Evolutionary conservation across 495 filamentous ascomycete species (phyloP).

Genomic region (Talaromyces nanjingensis): DNA sequence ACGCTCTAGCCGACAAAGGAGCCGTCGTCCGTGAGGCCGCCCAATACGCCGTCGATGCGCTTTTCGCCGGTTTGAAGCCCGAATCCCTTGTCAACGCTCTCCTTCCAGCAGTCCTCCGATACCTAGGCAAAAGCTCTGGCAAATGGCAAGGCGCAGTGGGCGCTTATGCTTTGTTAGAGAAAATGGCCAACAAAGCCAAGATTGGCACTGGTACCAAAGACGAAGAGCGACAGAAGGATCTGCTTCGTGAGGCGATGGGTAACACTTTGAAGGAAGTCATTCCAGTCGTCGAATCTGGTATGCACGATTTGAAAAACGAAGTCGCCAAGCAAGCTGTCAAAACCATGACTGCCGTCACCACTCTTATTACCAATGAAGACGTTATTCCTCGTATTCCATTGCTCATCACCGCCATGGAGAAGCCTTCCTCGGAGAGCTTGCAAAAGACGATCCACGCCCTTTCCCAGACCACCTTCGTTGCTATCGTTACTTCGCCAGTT

Average conservation of each 20-base stretch:
- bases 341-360: constrained; percentile 85
- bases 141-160: constrained; percentile 97
- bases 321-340: constrained; percentile 82
- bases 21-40: constrained; percentile 81
- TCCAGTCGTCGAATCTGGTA: constrained; percentile 82
- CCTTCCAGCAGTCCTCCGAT: constrained; percentile 62
- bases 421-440: constrained; percentile 80
- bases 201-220: constrained; percentile 71
- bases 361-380: constrained; percentile 93
- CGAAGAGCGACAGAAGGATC: constrained; percentile 75
- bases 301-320: constrained; percentile 93
- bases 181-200: constrained; percentile 89
- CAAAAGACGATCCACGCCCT: constrained; percentile 95
- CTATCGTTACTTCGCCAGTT: constrained; percentile 94
- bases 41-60: constrained; percentile 87
- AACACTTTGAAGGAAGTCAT: constrained; percentile 85
- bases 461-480: constrained; percentile 97
- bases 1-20: constrained; percentile 86
- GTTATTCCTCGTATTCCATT: constrained; percentile 88
- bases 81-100: constrained; percentile 78
- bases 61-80: constrained; percentile 69
- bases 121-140: constrained; percentile 70
- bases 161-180: constrained; percentile 72
- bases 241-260: constrained; percentile 87
- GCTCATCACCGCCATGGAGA: constrained; percentile 89